Evolutionary conservation across 306 rosid species (phyloP), one percentile per base, ranked within the genome.

Genomic region (Quercus rubra): DNA sequence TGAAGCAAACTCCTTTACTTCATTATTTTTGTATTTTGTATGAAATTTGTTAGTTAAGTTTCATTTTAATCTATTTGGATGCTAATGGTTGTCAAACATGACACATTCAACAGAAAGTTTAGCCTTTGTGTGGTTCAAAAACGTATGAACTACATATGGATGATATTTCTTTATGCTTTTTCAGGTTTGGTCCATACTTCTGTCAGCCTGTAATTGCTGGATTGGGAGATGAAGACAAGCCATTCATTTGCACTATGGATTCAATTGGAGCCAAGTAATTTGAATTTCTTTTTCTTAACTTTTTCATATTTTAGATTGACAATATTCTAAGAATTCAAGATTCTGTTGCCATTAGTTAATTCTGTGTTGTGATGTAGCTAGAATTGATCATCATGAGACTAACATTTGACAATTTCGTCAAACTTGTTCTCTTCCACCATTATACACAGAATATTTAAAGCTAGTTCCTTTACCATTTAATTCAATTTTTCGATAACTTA

Each of bases 191-290:
- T 80, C 99, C 98, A 13, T 96, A 96, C 82, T 90, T 96, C 78
- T 87, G 92, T 87, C 99, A 96, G 84, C 99, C 97, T 56, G 98
- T 91, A 55, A 96, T 96, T 87, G 99, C 97, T 82, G 98, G 99
- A 27, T 77, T 96, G 84, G 91, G 96, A 72, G 98, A 93, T 58
- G 96, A 81, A 54, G 91, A 93, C 87, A 90, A 84, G 75, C 98
- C 99, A 19, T 96, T 96, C 87, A 96, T 96, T 70, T 96, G 99
- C 86, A 96, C 99, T 5, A 96, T 91, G 98, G 99, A 96, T 77
- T 84, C 93, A 6, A 85, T 93, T 82, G 99, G 99, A 74, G 99
- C 99, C 70, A 96, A 96, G 99, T 96, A 80, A 89, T 95, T 88
- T 70, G 38, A 70, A 78, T 52, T 56, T 38, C 4, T 55, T 55